phyloP scores from a whole-genome alignment of 257 asterid genomes.

The Ligustrum vulgare region DNA sequence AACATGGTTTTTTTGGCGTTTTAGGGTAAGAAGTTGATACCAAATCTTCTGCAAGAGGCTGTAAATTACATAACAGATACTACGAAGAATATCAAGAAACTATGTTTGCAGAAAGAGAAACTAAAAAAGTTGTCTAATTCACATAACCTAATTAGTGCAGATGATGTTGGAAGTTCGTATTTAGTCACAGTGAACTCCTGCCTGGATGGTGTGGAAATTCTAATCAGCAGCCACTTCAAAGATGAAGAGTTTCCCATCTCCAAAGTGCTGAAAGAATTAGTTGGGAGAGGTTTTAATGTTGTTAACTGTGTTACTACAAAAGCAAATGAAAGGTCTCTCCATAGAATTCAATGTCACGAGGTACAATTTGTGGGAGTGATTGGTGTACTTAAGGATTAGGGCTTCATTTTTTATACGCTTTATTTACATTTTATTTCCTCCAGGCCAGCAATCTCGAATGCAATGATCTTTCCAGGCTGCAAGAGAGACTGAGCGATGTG shows the following conservation, averaged over 20 bases:
- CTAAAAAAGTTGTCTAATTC: conserved; percentile 12
- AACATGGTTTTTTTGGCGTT: neutral
- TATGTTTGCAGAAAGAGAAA: conserved; percentile 25
- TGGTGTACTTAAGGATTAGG: neutral
- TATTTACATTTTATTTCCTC: neutral
- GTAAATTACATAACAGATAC: conserved; percentile 34
- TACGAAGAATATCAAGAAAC: conserved; percentile 37
- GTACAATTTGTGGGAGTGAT: conserved; percentile 22
- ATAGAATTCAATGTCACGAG: conserved; percentile 42
- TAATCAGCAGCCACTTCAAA: conserved; percentile 30
- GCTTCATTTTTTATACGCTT: neutral
- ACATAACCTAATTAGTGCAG: neutral
- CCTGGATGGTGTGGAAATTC: conserved; percentile 44
- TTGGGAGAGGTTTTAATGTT: conserved; percentile 34
- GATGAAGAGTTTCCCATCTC: conserved; percentile 36
- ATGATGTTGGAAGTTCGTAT: conserved; percentile 5
- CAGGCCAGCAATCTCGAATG: conserved; percentile 26
- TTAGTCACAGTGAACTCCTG: conserved; percentile 36
- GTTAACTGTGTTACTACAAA: conserved; percentile 42
- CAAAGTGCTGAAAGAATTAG: conserved; percentile 33
- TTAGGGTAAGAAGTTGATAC: conserved; percentile 50
- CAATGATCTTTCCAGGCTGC: conserved; percentile 20
- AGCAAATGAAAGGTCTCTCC: conserved; percentile 32
- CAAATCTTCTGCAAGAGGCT: conserved; percentile 51
- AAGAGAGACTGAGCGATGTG: conserved; percentile 18